Base-by-base conservation (phyloP, 2,329 filamentous ascomycete genomes). In the Karstenula rhodostoma region DNA sequence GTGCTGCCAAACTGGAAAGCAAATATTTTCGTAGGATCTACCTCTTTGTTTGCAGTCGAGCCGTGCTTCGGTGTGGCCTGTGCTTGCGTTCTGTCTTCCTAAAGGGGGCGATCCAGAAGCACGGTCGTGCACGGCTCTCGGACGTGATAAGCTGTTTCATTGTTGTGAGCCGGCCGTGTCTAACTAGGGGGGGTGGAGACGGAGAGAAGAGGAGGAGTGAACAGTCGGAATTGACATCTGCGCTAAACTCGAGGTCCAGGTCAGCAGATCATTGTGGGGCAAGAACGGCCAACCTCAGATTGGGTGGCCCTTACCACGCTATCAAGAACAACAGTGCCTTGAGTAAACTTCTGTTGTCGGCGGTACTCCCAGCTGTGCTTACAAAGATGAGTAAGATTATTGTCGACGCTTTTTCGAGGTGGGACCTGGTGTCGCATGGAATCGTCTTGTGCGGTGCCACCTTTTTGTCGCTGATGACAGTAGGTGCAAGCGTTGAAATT, bases 21-120 rank as follows among this genome's bases (percentile, higher is more conserved):
- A 27, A n/a, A 48, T 35, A 44, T 56, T 56, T 60, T 56, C 58
- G 48, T 48, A 37, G 10, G n/a, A 37, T 55, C 42, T 29, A 32
- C 29, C 29, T 9, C 35, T 40, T 29, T 47, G 33, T 42, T 15
- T 22, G 19, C 49, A n/a, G 23, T 32, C 17, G 33, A 27, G 29
- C 19, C 52, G 19, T 40, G 37, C 37, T 40, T 15, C 54, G 43
- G 48, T 29, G 35, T 48, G 49, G 59, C 37, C 35, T 51, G 55
- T 61, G 59, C 59, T 43, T 47, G 19, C 19, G 33, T 51, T 5
- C 12, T 40, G 35, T 51, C 15, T 40, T 40, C 35, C 35, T 27
- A 12, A 23, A 46, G 27, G 52, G 40, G n/a, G 33, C 8, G 46
- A 35, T 15, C 27, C 27, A 55, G 44, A 35, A 46, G 42, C 42